Base-by-base conservation (phyloP, 2,329 filamentous ascomycete species). In the Calonectria ilicicola region DNA sequence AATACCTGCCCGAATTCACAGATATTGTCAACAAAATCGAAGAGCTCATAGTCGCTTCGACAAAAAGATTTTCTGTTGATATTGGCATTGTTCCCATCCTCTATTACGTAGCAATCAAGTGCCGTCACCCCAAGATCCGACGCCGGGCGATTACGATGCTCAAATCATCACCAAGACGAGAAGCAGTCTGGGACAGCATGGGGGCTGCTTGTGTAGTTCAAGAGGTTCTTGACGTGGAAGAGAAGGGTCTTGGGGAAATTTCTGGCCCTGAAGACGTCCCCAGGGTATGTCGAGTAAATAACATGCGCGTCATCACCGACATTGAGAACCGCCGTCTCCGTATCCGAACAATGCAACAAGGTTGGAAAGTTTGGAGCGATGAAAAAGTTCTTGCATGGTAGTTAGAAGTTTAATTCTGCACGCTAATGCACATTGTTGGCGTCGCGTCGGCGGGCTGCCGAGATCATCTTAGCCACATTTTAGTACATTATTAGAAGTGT, bases 141-240 rank as follows among this genome's bases (percentile, higher is more conserved):
- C 72, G 75, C 2, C 29, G 62, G 2, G 72, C 75, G 3, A 56
- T 74, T 12, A 6, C 12, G n/a, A 70, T 77, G 47, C 27, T 74
- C 14, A 63, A 21, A 10, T 65, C 66, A 9, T 53, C 49, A 17
- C 74, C 75, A 19, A 64, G 72, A 6, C 67, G 74, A 46, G 72
- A 77, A 35, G 72, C 72, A 2, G 74, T 75, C 5, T 77, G 75
- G 72, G 72, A 76, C 15, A 75, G 75, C 5, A 29, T 70, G n/a
- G 73, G 74, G 2, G 70, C 74, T 10, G 64, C 73, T 2, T 65
- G 35, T 2, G 70, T 76, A 1, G 32, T 60, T 15, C 38, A 58
- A 40, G 70, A 74, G 29, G 38, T 74, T 9, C 29, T 76, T 3
- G 19, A 64, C 9, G 70, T 73, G 12, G 74, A 76, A n/a, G 74